Base-by-base conservation (phyloP, 2,329 filamentous ascomycete species). In the Mycosphaerelloides madeirae region DNA sequence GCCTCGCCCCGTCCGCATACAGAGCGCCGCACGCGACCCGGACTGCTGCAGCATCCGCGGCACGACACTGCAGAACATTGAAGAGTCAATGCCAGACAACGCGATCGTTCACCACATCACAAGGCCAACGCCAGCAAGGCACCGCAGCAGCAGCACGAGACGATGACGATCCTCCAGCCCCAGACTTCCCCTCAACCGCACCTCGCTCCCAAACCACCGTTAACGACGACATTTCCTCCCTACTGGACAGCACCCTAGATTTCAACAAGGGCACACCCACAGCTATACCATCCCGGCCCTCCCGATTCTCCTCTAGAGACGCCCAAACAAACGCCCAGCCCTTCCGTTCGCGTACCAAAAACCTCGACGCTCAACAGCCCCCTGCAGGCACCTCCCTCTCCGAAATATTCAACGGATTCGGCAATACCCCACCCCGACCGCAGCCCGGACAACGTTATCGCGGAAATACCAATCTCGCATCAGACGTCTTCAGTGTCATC, bases 201-300 rank as follows among this genome's bases (percentile, higher is more conserved):
- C 2, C 55, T 56, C 15, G 28, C 14, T 37, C 47, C 33, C 56
- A 58, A 18, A 29, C 35, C n/a, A 38, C 44, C 19, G 43, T 44
- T 34, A 44, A 16, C 43, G 43, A 51, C 19, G 50, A 55, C 38
- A 53, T 62, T 45, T 49, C 52, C 33, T 46, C 46, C 35, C 41
- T 62, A 32, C 57, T 64, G 42, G 58, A 65, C 50, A 29, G 34
- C 22, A 48, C 54, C 12, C 56, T 66, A 20, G 59, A 63, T 43
- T 43, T 55, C 47, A 49, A 44, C 37, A 60, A 60, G 43, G 54
- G 51, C 45, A 52, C 52, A n/a, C 53, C 60, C 11, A 48, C 54
- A 15, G 38, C 53, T 9, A 44, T 57, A 9, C 31, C 48, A 8
- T 40, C 47, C 29, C 57, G 59, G 16, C 58, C 55, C 22, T 62